These are phyloP conservation scores for Bipolaris cookei DNA, from an alignment of 2,329 filamentous ascomycete species.

Conservation along the genomic window DNA sequence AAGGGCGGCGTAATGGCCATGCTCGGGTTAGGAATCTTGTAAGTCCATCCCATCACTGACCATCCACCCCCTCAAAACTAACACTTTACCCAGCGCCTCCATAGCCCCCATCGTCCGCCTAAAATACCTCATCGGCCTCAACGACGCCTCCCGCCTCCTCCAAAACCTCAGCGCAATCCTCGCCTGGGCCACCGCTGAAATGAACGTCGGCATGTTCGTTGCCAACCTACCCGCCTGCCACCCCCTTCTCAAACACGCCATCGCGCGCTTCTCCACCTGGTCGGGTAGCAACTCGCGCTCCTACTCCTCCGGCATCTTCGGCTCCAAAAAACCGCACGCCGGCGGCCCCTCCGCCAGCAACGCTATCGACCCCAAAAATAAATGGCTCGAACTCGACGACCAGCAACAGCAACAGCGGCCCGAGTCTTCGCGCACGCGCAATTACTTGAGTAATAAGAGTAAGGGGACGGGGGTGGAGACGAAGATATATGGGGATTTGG, in stretches of 20 bases:
- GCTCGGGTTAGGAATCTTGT: constrained; percentile 13
- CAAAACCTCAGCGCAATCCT: constrained; percentile 11
- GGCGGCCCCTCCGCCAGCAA: not conserved
- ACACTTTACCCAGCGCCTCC: not conserved
- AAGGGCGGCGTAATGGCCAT: constrained; percentile 12
- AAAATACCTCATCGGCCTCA: constrained; percentile 12
- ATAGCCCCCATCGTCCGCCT: constrained; percentile 14
- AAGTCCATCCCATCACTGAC: not conserved
- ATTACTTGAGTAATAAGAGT: not conserved
- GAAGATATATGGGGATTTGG: constrained; percentile 10
- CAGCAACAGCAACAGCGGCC: not conserved
- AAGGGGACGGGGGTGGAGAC: constrained; percentile 2
- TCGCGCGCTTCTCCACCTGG: constrained; percentile 10
- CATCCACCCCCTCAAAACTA: not conserved
- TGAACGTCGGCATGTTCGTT: constrained; percentile 18
- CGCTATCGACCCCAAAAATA: not conserved
- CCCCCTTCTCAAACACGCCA: constrained; percentile 9
- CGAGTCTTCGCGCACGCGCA: not conserved
- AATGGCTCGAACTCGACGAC: constrained; percentile 12
- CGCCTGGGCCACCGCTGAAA: constrained; percentile 13
- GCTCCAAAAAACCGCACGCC: not conserved
- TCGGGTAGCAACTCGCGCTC: not conserved
- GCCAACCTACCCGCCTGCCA: constrained; percentile 14
- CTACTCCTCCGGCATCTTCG: not conserved
- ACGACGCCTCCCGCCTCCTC: constrained; percentile 5